A percentile compares a stretch with the other conserved stretches of the same genome.
These are phyloP conservation scores for Boletus coccyginus DNA, from an alignment of 768 basidiomycete species.

Conservation along the genomic window DNA sequence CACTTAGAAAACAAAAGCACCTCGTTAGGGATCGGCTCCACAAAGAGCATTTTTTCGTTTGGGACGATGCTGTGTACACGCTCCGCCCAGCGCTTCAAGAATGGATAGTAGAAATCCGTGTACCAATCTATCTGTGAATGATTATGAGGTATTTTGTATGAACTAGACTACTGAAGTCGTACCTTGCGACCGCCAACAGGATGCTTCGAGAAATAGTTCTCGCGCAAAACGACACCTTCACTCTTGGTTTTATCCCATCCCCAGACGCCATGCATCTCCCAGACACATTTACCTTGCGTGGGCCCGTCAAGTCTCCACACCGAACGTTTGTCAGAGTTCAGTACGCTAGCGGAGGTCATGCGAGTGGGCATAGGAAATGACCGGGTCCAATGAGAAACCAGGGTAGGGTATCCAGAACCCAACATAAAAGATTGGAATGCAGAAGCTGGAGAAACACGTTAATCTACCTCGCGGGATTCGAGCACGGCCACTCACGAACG, in stretches of 20 bases:
- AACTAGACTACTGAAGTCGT: conserved; percentile 4
- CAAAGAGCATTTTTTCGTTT: conserved; percentile 62
- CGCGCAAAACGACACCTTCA: conserved; percentile 71
- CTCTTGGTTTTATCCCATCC: conserved; percentile 69
- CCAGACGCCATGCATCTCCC: conserved; percentile 96
- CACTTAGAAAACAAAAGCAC: conserved; percentile 34
- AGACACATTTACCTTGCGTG: conserved; percentile 68
- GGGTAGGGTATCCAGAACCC: conserved; percentile 83
- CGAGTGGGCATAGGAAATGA: conserved; percentile 89
- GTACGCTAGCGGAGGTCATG: conserved; percentile 50
- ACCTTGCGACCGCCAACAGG: conserved; percentile 65
- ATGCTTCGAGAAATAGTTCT: conserved; percentile 79
- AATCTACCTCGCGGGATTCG: background rate
- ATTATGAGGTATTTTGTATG: background rate
- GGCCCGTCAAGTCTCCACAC: conserved; percentile 79
- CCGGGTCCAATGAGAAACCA: conserved; percentile 75
- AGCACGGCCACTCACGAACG: conserved; percentile 53
- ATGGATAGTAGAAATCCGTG: conserved; percentile 79
- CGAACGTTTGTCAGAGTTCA: conserved; percentile 58
- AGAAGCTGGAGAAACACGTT: conserved; percentile 49
- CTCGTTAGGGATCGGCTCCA: conserved; percentile 93
- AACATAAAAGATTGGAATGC: conserved; percentile 88
- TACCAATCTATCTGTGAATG: conserved; percentile 75
- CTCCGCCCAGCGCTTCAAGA: conserved; percentile 65
- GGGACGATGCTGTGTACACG: conserved; percentile 49